Conservation (phyloP, 176 grass and related monocot species). For the Tillandsia leiboldiana region DNA sequence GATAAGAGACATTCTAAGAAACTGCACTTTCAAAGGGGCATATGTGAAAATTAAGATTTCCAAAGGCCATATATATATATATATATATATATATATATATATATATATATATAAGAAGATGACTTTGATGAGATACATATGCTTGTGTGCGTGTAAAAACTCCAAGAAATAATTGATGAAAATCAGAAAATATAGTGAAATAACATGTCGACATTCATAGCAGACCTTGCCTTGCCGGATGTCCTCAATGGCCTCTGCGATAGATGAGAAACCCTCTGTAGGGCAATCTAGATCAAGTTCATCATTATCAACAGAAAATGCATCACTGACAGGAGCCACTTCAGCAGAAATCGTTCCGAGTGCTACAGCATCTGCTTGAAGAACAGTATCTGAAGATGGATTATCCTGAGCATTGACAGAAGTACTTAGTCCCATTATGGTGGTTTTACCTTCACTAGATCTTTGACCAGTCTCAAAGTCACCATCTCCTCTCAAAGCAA, state of each 20-base stretch:
- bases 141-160: no score
- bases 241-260: slow-evolving; percentile 85
- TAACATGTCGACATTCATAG: slow-evolving; percentile 4
- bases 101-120: not conserved
- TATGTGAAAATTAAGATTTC: no score
- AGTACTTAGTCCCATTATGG: slow-evolving; percentile 14
- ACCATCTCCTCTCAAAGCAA: slow-evolving; percentile 17
- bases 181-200: not conserved
- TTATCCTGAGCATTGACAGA: slow-evolving; percentile 21
- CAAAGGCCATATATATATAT: no score
- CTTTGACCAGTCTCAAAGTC: slow-evolving; percentile 17
- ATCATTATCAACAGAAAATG: slow-evolving; percentile 41
- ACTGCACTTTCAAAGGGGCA: not conserved
- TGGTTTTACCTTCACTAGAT: slow-evolving; percentile 14
- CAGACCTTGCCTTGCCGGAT: slow-evolving; percentile 76
- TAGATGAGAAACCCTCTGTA: slow-evolving; percentile 74
- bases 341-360: slow-evolving; percentile 55
- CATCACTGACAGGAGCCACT: slow-evolving; percentile 43
- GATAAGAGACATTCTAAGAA: not conserved
- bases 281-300: slow-evolving; percentile 78
- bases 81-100: no score
- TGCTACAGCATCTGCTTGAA: slow-evolving; percentile 38
- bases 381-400: slow-evolving; percentile 12
- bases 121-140: not conserved
- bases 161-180: slow-evolving; percentile 2